Evolutionary conservation across 495 filamentous ascomycete genomes (phyloP).

Genomic region (Aspergillus nidulans): DNA sequence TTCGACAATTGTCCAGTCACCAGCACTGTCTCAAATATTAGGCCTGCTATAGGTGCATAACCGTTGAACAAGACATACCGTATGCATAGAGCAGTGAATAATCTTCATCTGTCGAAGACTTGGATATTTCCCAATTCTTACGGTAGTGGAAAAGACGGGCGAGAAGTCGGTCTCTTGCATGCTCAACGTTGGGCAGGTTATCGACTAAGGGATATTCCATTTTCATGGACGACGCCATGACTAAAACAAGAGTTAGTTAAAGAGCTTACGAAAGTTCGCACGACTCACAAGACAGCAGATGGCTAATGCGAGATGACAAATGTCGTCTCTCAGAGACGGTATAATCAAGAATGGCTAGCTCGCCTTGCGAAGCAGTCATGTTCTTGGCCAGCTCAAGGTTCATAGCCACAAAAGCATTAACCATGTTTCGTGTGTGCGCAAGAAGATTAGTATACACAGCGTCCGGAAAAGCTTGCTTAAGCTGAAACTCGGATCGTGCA

Average conservation of each 20-base stretch:
- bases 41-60: not conserved
- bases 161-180: constrained; percentile 77
- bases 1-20: constrained; percentile 50
- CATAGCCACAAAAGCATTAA: constrained; percentile 94
- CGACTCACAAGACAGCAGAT: constrained; percentile 73
- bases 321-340: constrained; percentile 75
- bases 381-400: constrained; percentile 86
- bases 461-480: constrained; percentile 78
- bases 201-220: constrained; percentile 90
- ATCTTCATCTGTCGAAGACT: constrained; percentile 58
- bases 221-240: constrained; percentile 87
- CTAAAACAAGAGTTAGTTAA: constrained; percentile 36
- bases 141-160: constrained; percentile 85
- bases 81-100: constrained; percentile 72
- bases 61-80: constrained; percentile 38
- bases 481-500: constrained; percentile 75
- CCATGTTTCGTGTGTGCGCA: constrained; percentile 70
- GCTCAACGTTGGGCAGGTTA: constrained; percentile 73
- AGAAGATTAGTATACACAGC: constrained; percentile 66
- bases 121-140: constrained; percentile 54
- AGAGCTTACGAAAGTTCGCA: not conserved
- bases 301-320: constrained; percentile 80
- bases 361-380: constrained; percentile 68
- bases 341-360: constrained; percentile 70
- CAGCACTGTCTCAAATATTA: constrained; percentile 31